Conservation (phyloP, 2,329 filamentous ascomycete genomes). For the Neophaeococcomyces mojaviensis region DNA sequence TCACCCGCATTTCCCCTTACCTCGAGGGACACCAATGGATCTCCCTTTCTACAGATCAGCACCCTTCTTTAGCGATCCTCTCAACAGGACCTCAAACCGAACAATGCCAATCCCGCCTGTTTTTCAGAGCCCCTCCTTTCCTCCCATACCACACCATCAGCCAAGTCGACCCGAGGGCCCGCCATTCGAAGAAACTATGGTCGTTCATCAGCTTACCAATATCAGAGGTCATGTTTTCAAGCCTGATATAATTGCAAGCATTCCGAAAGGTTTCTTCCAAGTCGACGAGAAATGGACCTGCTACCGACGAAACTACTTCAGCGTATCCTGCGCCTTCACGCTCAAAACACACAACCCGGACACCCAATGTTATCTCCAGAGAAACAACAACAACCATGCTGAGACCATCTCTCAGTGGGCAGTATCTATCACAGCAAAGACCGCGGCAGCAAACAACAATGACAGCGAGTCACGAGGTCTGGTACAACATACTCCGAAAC, state of each 20-base stretch:
- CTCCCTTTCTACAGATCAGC: not conserved
- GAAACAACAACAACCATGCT: conserved; percentile 32
- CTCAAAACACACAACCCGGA: conserved; percentile 54
- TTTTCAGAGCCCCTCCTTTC: not conserved
- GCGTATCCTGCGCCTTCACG: conserved; percentile 70
- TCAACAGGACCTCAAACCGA: not conserved
- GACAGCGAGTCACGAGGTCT: conserved; percentile 71
- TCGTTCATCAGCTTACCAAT: conserved; percentile 30
- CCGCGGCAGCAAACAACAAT: conserved; percentile 56
- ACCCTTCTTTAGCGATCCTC: not conserved
- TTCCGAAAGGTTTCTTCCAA: conserved; percentile 84
- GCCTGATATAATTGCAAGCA: conserved; percentile 67
- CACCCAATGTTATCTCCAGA: conserved; percentile 51
- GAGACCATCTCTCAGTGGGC: conserved; percentile 65
- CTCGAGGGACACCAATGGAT: not conserved
- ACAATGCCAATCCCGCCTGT: not conserved
- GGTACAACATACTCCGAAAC: conserved; percentile 84
- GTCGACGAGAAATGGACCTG: conserved; percentile 82
- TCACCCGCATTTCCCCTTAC: not conserved
- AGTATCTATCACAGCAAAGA: conserved; percentile 68
- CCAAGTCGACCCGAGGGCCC: conserved; percentile 30
- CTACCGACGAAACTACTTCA: conserved; percentile 86
- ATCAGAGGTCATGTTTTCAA: conserved; percentile 45
- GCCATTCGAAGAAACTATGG: conserved; percentile 35
- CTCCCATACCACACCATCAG: not conserved